Conservation (phyloP, 495 filamentous ascomycete species). For the Mytilinidion resinicola region DNA sequence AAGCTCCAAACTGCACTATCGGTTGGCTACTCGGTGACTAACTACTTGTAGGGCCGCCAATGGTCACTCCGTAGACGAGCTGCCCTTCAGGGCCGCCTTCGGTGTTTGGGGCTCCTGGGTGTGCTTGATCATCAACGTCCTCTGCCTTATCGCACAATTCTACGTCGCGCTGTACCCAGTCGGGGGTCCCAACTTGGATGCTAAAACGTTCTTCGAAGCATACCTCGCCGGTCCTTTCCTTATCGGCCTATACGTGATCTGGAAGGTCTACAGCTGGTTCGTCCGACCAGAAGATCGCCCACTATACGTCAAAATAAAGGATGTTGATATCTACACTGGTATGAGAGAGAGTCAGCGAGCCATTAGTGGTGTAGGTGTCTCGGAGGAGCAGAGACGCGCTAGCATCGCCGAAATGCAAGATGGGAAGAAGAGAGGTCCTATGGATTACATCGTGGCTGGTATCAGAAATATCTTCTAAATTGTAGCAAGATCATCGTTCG, state of each 20-base stretch:
- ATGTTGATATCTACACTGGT: slow-evolving; percentile 21
- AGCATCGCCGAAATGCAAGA: slow-evolving; percentile 4
- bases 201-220: slow-evolving; percentile 11
- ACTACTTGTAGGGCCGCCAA: slow-evolving; percentile 40
- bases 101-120: slow-evolving; percentile 13
- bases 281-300: slow-evolving; percentile 10
- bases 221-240: slow-evolving; percentile 19
- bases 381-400: slow-evolving; percentile 13
- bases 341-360: slow-evolving; percentile 7
- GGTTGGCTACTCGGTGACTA: slow-evolving; percentile 9
- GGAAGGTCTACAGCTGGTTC: slow-evolving; percentile 38
- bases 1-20: slow-evolving; percentile 7
- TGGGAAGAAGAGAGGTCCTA: slow-evolving; percentile 10
- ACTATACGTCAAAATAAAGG: slow-evolving; percentile 8
- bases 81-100: slow-evolving; percentile 41
- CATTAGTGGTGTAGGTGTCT: slow-evolving; percentile 8
- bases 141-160: slow-evolving; percentile 28
- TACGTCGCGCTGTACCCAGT: slow-evolving; percentile 38
- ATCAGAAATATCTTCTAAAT: slow-evolving; percentile 9
- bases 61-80: slow-evolving; percentile 47
- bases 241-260: slow-evolving; percentile 37
- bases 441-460: slow-evolving; percentile 8
- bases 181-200: slow-evolving; percentile 17
- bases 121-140: slow-evolving; percentile 5
- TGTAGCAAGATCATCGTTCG: neutral